Evolutionary conservation across 2,329 filamentous ascomycete species (phyloP).

Genomic region (Ustulina deusta): DNA sequence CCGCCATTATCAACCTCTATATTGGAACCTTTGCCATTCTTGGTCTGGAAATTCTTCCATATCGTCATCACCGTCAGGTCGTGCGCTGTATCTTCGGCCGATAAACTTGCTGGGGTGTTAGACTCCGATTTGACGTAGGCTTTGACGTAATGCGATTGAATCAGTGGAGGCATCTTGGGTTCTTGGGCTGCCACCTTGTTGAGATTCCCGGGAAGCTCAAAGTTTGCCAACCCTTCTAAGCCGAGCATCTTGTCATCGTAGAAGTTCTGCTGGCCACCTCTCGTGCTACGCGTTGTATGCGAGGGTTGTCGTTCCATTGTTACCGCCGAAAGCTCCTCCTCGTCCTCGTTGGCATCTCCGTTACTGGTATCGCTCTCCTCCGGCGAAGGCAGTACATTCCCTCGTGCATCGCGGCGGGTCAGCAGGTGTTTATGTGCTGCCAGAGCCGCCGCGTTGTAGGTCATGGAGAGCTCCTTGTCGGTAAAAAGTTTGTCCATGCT

Average conservation of each 20-base stretch:
- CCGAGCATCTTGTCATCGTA: constrained; percentile 69
- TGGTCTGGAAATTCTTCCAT: constrained; percentile 67
- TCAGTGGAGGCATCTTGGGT: constrained; percentile 69
- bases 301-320: constrained; percentile 74
- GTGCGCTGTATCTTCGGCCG: constrained; percentile 64
- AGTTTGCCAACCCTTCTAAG: constrained; percentile 70
- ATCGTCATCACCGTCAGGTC: constrained; percentile 70
- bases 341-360: constrained; percentile 63
- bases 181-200: constrained; percentile 67
- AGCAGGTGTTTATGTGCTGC: constrained; percentile 72
- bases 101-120: constrained; percentile 65
- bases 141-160: constrained; percentile 70
- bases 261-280: constrained; percentile 66
- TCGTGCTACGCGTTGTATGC: constrained; percentile 72
- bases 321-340: constrained; percentile 63
- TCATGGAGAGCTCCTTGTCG: constrained; percentile 75
- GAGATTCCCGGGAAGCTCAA: constrained; percentile 69
- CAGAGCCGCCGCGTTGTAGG: constrained; percentile 72
- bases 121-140: constrained; percentile 66
- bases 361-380: constrained; percentile 67
- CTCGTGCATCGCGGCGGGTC: constrained; percentile 66
- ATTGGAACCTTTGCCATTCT: constrained; percentile 66
- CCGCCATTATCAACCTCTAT: constrained; percentile 66
- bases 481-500: constrained; percentile 78
- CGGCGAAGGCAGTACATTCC: constrained; percentile 61